A percentile compares a stretch with the other conserved stretches of the same genome.
These are phyloP conservation scores for Quambalaria eucalypti DNA, from an alignment of 1,284 basidiomycete species.

Conservation along the genomic window DNA sequence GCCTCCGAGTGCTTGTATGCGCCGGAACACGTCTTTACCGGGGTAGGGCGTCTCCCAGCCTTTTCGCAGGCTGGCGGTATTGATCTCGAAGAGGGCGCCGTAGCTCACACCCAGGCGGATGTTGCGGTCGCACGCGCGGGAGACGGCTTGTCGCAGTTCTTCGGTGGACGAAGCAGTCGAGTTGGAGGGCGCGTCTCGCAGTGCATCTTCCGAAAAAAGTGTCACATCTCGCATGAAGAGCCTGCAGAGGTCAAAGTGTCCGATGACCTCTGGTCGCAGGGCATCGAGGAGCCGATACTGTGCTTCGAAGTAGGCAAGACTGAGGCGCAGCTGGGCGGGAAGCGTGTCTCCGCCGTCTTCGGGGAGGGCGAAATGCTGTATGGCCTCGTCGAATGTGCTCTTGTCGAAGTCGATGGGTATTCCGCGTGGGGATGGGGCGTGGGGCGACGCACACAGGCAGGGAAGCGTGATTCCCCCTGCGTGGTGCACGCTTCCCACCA, in stretches of 20 bases:
- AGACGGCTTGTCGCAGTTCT: conserved; percentile 28
- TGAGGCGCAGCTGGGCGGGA: conserved; percentile 12
- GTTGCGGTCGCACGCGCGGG: conserved; percentile 66
- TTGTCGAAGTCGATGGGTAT: conserved; percentile 89
- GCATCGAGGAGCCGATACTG: conserved; percentile 45
- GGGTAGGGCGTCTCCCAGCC: conserved; percentile 82
- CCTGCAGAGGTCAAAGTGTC: conserved; percentile 65
- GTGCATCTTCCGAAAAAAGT: conserved; percentile 50
- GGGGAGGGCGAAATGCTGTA: conserved; percentile 50
- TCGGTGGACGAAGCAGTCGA: neutral
- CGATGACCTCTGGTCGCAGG: conserved; percentile 78
- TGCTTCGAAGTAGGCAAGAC: conserved; percentile 31
- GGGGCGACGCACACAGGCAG: neutral
- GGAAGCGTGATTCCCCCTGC: conserved; percentile 34
- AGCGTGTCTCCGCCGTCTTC: conserved; percentile 2
- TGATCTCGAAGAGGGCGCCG: conserved; percentile 86
- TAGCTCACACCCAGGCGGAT: conserved; percentile 65
- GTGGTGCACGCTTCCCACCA: conserved; percentile 91
- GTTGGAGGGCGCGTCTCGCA: too few species aligned
- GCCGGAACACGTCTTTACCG: conserved; percentile 65
- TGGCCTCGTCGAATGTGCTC: conserved; percentile 59
- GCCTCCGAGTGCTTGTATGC: conserved; percentile 62
- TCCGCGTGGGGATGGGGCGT: conserved; percentile 53
- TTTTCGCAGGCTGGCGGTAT: conserved; percentile 84
- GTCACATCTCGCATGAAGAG: conserved; percentile 49